Percentiles rank a stretch among this genome's conserved stretches.
Conservation (phyloP, 306 rosid genomes). For the Gynostemma pentaphyllum region DNA sequence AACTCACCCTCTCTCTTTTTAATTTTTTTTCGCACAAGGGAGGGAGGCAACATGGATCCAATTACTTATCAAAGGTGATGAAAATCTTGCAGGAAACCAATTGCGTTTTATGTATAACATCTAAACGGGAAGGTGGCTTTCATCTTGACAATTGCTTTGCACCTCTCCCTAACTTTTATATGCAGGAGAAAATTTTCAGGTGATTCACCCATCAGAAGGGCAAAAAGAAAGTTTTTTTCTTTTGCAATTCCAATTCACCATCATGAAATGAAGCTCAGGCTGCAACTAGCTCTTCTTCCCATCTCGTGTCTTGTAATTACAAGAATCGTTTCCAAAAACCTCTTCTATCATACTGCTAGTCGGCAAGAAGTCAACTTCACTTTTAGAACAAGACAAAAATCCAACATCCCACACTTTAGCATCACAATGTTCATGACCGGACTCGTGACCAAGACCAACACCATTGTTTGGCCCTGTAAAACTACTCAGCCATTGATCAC, state of each 20-base stretch:
- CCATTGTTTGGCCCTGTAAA: slow-evolving; percentile 31
- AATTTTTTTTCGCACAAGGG: neutral
- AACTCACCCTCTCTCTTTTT: neutral
- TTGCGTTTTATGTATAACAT: slow-evolving; percentile 40
- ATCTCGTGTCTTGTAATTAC: slow-evolving; percentile 35
- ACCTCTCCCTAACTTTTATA: slow-evolving; percentile 18
- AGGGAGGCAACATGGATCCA: slow-evolving; percentile 2
- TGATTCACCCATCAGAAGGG: slow-evolving; percentile 9
- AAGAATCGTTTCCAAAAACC: slow-evolving; percentile 56
- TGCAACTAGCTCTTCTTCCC: slow-evolving; percentile 40
- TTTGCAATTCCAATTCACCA: slow-evolving; percentile 9
- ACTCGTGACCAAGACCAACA: slow-evolving; percentile 35
- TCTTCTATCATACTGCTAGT: slow-evolving; percentile 84
- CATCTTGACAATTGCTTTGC: slow-evolving; percentile 22
- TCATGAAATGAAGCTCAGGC: neutral
- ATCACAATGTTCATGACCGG: slow-evolving; percentile 61
- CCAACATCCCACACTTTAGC: slow-evolving; percentile 59
- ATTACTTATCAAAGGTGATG: slow-evolving; percentile 7
- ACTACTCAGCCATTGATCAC: slow-evolving; percentile 35
- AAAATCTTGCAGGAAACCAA: slow-evolving; percentile 12
- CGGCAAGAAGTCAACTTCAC: slow-evolving; percentile 61
- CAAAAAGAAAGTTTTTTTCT: neutral
- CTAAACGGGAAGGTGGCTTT: slow-evolving; percentile 33
- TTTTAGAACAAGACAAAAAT: slow-evolving; percentile 36
- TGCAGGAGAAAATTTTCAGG: slow-evolving; percentile 18